phyloP scores from a whole-genome alignment of 2,329 filamentous ascomycete genomes.

The Aspergillus niger region DNA sequence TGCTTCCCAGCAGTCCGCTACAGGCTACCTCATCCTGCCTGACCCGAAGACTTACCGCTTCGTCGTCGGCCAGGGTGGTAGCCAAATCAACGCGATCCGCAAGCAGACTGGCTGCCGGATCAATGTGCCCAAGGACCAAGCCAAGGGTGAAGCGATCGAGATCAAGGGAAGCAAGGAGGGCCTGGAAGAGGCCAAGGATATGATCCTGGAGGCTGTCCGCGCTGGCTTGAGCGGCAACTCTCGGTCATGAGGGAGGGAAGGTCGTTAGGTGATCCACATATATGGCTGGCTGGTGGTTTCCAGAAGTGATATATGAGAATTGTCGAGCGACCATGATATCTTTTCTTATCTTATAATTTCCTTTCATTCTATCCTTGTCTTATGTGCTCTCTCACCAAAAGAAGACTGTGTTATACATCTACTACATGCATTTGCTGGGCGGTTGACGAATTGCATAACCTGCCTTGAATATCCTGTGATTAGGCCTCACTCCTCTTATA shows the following conservation, averaged over 20 bases:
- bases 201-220: slow-evolving; percentile 82
- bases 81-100: slow-evolving; percentile 89
- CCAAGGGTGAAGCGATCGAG: slow-evolving; percentile 79
- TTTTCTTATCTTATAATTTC: not conserved
- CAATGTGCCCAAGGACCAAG: slow-evolving; percentile 83
- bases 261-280: not conserved
- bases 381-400: not conserved
- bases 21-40: slow-evolving; percentile 84
- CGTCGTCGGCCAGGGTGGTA: slow-evolving; percentile 85
- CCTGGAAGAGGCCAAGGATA: slow-evolving; percentile 81
- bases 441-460: not conserved
- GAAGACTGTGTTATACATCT: slow-evolving; percentile 4
- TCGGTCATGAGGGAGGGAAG: slow-evolving; percentile 6
- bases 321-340: not conserved
- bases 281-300: not conserved
- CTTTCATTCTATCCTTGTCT: slow-evolving; percentile 3
- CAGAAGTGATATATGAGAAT: not conserved
- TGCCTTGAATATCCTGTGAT: not conserved
- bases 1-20: slow-evolving; percentile 55
- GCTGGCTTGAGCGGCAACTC: slow-evolving; percentile 34
- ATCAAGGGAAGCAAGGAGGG: slow-evolving; percentile 77
- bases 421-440: not conserved
- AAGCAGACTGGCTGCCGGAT: slow-evolving; percentile 92
- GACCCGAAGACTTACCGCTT: slow-evolving; percentile 87
- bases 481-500: slow-evolving; percentile 2